Percentiles rank a stretch among this genome's conserved stretches.
These are phyloP conservation scores for Apodospora peruviana DNA, from an alignment of 495 filamentous ascomycete genomes.

Conservation along the genomic window DNA sequence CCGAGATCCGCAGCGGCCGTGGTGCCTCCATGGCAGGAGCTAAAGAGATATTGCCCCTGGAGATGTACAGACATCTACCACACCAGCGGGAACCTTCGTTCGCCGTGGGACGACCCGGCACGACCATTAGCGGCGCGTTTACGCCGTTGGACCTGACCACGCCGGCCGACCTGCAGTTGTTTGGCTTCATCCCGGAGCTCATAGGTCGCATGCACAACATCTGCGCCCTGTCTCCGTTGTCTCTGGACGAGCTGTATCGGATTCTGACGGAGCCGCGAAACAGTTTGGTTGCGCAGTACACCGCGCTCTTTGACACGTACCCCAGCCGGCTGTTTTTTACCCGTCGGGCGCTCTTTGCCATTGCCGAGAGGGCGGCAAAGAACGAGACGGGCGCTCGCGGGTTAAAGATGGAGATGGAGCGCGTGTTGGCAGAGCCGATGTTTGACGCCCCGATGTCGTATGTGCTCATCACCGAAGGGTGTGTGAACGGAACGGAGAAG, in stretches of 20 bases:
- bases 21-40: conserved; percentile 21
- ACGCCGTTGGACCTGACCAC: conserved; percentile 78
- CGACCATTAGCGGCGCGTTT: conserved; percentile 32
- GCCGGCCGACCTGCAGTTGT: conserved; percentile 79
- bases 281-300: conserved; percentile 79
- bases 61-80: conserved; percentile 38
- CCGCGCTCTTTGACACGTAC: conserved; percentile 74
- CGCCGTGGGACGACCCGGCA: conserved; percentile 3
- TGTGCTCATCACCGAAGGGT: conserved; percentile 71
- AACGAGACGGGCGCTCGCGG: conserved; percentile 88
- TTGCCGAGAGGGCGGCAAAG: conserved; percentile 64
- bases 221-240: conserved; percentile 75
- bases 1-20: conserved; percentile 57
- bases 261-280: conserved; percentile 92
- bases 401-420: conserved; percentile 83
- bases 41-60: conserved; percentile 34
- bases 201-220: conserved; percentile 82
- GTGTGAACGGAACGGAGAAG: conserved; percentile 58
- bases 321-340: conserved; percentile 83
- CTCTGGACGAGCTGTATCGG: conserved; percentile 69
- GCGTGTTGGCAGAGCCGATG: conserved; percentile 81
- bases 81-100: conserved; percentile 33
- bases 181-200: conserved; percentile 94
- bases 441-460: conserved; percentile 69
- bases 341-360: conserved; percentile 65